Percentiles rank a stretch among this genome's conserved stretches.
Evolutionary conservation across 306 rosid species (phyloP).

Genomic region (Cicer arietinum): DNA sequence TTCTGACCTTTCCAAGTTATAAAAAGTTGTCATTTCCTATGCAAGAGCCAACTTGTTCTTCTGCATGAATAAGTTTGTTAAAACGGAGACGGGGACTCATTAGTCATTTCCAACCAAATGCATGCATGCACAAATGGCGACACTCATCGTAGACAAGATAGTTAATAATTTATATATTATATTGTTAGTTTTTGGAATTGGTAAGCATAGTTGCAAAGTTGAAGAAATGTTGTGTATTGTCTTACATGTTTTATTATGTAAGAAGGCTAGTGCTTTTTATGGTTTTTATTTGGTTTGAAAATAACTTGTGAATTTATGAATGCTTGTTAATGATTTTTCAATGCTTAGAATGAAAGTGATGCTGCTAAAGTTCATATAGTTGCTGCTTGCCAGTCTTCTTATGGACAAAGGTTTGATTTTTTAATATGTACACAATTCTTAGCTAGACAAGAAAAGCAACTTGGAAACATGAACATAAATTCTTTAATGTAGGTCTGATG

Average conservation of each 20-base stretch:
- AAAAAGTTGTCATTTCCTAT: no score
- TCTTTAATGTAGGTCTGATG: constrained; percentile 72
- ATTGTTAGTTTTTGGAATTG: constrained; percentile 27
- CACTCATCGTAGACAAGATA: not conserved
- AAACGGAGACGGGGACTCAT: not conserved
- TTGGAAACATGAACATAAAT: constrained; percentile 34
- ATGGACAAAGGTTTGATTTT: constrained; percentile 77
- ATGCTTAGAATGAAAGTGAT: constrained; percentile 58
- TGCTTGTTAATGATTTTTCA: constrained; percentile 33
- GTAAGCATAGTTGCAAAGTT: not conserved
- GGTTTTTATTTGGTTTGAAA: constrained; percentile 21
- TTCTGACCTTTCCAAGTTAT: not conserved
- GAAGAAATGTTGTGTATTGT: not conserved
- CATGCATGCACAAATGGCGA: not conserved
- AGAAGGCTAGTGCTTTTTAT: not conserved
- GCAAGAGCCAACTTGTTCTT: no score
- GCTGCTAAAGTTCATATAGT: constrained; percentile 69
- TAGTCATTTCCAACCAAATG: not conserved
- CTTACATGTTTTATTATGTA: not conserved
- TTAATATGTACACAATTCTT: constrained; percentile 11
- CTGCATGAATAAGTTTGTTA: constrained; percentile 15
- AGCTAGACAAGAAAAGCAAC: constrained; percentile 7
- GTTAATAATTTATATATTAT: constrained; percentile 9
- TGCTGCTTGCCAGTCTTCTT: constrained; percentile 76
- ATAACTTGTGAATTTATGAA: constrained; percentile 5